Conservation (phyloP, 73 alveolate species). For the Symbiodinium natans region DNA sequence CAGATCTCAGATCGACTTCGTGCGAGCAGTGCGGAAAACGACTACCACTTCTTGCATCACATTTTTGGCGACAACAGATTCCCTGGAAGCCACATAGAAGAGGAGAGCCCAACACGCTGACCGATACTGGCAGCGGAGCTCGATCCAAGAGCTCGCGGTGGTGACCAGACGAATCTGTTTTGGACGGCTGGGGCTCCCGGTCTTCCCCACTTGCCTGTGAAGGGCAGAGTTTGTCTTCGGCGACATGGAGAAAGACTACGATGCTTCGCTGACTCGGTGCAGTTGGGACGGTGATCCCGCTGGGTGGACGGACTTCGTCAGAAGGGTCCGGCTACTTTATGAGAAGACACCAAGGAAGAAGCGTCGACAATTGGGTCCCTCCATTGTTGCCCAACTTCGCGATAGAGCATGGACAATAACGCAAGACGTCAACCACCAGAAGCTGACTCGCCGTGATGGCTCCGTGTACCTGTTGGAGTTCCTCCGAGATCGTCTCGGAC, state of each 20-base stretch:
- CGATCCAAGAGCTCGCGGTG: background rate
- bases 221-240: background rate
- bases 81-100: background rate
- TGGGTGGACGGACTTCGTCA: background rate
- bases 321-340: background rate
- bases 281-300: background rate
- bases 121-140: background rate
- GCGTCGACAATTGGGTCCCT: background rate
- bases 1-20: too few species aligned
- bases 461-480: background rate
- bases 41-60: background rate
- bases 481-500: background rate
- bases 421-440: background rate
- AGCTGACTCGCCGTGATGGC: background rate
- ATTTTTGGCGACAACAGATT: background rate
- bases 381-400: background rate
- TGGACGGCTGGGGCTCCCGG: background rate
- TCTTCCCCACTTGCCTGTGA: too few species aligned
- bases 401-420: background rate
- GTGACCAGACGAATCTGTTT: too few species aligned
- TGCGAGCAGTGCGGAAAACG: background rate
- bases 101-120: background rate
- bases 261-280: background rate
- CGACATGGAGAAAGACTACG: background rate
- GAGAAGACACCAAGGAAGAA: background rate